Evolutionary conservation across 768 basidiomycete genomes (phyloP).

Genomic region (Russula brevipes): DNA sequence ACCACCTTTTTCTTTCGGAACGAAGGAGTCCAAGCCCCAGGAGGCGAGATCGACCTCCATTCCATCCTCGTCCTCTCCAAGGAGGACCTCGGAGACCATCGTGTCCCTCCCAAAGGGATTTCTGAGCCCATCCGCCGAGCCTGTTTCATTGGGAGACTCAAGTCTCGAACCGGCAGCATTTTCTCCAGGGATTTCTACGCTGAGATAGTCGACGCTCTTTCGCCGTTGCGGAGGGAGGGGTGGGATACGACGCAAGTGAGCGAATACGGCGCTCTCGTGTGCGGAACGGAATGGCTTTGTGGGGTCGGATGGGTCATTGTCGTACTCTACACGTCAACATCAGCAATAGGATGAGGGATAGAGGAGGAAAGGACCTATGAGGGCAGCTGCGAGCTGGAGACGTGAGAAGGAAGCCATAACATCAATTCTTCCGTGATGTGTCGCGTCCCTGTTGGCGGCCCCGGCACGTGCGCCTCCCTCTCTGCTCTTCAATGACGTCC

Average conservation of each 20-base stretch:
- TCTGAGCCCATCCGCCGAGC: constrained; percentile 56
- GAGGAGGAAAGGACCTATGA: constrained; percentile 55
- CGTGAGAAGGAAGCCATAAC: constrained; percentile 60
- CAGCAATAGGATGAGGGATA: constrained; percentile 4
- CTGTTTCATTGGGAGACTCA: constrained; percentile 46
- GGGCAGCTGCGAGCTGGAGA: constrained; percentile 78
- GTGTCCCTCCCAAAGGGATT: constrained; percentile 74
- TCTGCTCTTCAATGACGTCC: not conserved
- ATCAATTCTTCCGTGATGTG: not conserved
- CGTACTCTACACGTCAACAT: constrained; percentile 60
- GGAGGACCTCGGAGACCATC: constrained; percentile 46
- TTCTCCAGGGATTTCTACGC: constrained; percentile 62
- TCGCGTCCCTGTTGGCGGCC: not conserved
- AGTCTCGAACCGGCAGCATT: constrained; percentile 31
- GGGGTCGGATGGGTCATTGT: constrained; percentile 76
- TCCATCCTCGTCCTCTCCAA: constrained; percentile 48
- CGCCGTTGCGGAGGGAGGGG: constrained; percentile 45
- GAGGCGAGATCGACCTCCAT: constrained; percentile 76
- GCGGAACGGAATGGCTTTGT: constrained; percentile 57
- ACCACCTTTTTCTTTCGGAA: constrained; percentile 58
- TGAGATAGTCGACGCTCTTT: constrained; percentile 59
- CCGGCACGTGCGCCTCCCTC: constrained; percentile 9
- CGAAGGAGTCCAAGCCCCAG: constrained; percentile 78
- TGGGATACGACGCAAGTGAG: constrained; percentile 60
- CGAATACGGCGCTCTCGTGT: constrained; percentile 80